phyloP scores from a whole-genome alignment of 1,284 basidiomycete species.

The Puccinia coronata region DNA sequence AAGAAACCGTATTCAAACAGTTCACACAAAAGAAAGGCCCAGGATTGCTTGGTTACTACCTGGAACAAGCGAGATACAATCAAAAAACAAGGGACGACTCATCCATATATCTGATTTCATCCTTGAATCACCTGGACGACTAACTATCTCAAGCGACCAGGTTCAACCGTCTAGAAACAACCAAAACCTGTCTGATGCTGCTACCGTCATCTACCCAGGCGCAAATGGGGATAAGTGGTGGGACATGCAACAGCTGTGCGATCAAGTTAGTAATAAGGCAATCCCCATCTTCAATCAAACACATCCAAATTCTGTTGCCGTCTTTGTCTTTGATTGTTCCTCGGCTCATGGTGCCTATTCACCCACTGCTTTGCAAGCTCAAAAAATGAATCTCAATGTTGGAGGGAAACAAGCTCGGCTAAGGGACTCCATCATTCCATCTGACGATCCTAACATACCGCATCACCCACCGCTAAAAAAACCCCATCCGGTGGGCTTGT shows the following conservation, averaged over 20 bases:
- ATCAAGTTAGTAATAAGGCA: not conserved
- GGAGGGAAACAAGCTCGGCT: constrained; percentile 7
- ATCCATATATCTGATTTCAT: constrained; percentile 7
- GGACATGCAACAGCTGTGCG: constrained; percentile 9
- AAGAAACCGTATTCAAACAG: not conserved
- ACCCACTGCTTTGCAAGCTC: not conserved
- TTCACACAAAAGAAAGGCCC: not conserved
- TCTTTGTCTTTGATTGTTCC: not conserved
- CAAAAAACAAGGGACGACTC: not conserved
- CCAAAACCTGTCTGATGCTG: not conserved
- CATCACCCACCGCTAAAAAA: too few relatives aligned
- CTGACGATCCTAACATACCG: constrained; percentile 19
- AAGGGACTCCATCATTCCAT: not conserved
- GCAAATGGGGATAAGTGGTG: constrained; percentile 4
- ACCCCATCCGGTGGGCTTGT: too few relatives aligned
- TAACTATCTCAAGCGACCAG: not conserved
- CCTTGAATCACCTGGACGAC: not conserved
- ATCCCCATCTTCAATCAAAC: constrained; percentile 2
- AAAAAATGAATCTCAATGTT: constrained; percentile 11
- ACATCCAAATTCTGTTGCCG: not conserved
- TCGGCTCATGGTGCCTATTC: not conserved
- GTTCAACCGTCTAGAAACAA: not conserved
- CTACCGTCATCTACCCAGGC: constrained; percentile 16
- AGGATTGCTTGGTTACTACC: not conserved
- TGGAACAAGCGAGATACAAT: too few relatives aligned